Evolutionary conservation across 1,139 yeast species (phyloP).

Genomic region (Lodderomyces parapsilosis): DNA sequence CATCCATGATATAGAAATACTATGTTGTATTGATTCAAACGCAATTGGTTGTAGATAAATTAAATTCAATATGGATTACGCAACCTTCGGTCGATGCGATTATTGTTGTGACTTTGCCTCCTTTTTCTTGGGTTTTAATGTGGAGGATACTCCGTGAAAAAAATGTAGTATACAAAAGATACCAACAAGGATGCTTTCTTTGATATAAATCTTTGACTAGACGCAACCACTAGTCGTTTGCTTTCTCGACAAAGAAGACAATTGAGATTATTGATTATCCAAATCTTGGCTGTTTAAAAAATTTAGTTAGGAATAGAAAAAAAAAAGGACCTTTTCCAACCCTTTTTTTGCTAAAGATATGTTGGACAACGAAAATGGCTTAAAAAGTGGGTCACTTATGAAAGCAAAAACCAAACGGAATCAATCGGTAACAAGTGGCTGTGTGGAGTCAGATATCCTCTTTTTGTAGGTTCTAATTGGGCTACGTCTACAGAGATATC

Average conservation of each 20-base stretch:
- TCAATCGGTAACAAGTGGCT: too few relatives aligned
- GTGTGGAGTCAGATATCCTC: too few relatives aligned
- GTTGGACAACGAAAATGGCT: background rate
- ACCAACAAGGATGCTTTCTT: background rate
- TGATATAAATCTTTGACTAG: background rate
- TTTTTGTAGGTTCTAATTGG: too few relatives aligned
- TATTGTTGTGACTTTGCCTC: conserved; percentile 3
- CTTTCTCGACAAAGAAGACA: background rate
- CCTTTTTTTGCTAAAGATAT: background rate
- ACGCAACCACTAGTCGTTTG: background rate
- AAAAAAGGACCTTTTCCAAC: background rate
- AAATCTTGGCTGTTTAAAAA: background rate
- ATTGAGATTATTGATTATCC: background rate
- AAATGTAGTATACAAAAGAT: background rate
- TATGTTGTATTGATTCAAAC: background rate
- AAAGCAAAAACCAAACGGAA: too few relatives aligned
- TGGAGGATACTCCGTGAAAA: too few relatives aligned
- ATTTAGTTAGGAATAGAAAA: conserved; percentile 1
- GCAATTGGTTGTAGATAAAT: background rate
- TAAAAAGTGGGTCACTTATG: too few relatives aligned
- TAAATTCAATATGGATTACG: background rate
- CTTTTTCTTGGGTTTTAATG: too few relatives aligned
- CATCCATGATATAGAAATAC: background rate
- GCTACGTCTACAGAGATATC: background rate
- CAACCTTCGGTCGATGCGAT: background rate